A percentile compares a stretch with the other conserved stretches of the same genome.
Evolutionary conservation across 2,329 filamentous ascomycete genomes (phyloP).

Genomic region (Coleophoma cylindrospora): DNA sequence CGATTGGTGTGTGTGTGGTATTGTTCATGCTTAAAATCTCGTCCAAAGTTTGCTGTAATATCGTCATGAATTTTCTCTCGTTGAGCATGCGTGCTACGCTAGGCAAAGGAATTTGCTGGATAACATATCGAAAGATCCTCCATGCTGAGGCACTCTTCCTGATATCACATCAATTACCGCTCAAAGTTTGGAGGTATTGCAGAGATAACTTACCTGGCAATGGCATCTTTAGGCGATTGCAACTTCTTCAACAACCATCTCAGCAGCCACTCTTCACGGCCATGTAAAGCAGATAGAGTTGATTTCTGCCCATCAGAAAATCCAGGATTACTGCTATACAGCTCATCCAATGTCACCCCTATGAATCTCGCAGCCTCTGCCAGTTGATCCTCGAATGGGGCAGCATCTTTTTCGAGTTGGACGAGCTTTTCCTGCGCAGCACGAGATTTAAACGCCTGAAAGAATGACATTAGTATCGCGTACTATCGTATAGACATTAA

Average conservation of each 20-base stretch:
- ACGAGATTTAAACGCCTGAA: conserved; percentile 22
- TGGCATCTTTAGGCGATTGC: conserved; percentile 29
- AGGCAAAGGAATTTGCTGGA: conserved; percentile 62
- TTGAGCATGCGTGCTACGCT: conserved; percentile 67
- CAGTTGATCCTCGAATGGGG: conserved; percentile 28
- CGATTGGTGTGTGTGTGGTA: conserved; percentile 11
- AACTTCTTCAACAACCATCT: conserved; percentile 62
- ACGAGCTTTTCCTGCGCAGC: conserved; percentile 25
- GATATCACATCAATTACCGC: conserved; percentile 1
- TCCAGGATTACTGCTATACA: neutral
- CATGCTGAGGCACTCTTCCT: conserved; percentile 35
- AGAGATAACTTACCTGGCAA: conserved; percentile 15
- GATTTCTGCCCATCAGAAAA: conserved; percentile 1
- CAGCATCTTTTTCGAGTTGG: conserved; percentile 25
- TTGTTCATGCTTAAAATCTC: conserved; percentile 38
- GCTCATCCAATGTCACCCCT: conserved; percentile 17
- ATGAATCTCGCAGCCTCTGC: conserved; percentile 26
- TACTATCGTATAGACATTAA: neutral
- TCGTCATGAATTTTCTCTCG: conserved; percentile 61
- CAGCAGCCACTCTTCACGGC: conserved; percentile 60
- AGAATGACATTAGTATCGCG: conserved; percentile 8
- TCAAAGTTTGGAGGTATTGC: conserved; percentile 6
- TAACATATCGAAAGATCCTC: conserved; percentile 56
- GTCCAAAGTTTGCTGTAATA: conserved; percentile 61
- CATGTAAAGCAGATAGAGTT: conserved; percentile 16